Percentiles rank a stretch among this genome's conserved stretches.
Evolutionary conservation across 2,329 filamentous ascomycete genomes (phyloP).

Genomic region (Zymoseptoria brevis): DNA sequence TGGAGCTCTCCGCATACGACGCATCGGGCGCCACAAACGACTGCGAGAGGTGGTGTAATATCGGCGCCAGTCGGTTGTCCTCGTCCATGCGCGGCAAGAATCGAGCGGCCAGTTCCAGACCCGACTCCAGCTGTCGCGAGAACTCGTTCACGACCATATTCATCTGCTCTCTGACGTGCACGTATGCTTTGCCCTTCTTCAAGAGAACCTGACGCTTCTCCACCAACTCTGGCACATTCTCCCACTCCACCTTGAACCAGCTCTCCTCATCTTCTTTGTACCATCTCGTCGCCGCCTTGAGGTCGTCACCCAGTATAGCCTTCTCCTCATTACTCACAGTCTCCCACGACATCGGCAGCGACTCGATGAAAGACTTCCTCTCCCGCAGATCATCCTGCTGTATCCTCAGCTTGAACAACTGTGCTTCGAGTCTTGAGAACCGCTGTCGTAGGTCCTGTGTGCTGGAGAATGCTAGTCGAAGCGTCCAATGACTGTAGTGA

Average conservation of each 20-base stretch:
- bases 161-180: conserved; percentile 76
- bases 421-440: conserved; percentile 79
- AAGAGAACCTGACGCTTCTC: conserved; percentile 71
- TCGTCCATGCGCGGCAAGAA: conserved; percentile 88
- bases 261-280: conserved; percentile 63
- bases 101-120: conserved; percentile 84
- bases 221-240: conserved; percentile 80
- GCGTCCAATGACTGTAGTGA: conserved; percentile 96
- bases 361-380: conserved; percentile 65
- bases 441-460: conserved; percentile 84
- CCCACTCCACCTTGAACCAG: conserved; percentile 98
- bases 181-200: conserved; percentile 77
- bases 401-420: conserved; percentile 78
- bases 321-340: conserved; percentile 72
- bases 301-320: conserved; percentile 53
- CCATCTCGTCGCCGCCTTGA: conserved; percentile 51
- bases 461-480: conserved; percentile 82
- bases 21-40: conserved; percentile 91
- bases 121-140: conserved; percentile 65
- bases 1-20: conserved; percentile 59
- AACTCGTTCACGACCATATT: conserved; percentile 89
- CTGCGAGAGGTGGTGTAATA: conserved; percentile 77
- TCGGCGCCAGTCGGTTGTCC: conserved; percentile 78
- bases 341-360: conserved; percentile 77
- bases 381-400: conserved; percentile 68